Evolutionary conservation across 108 stramenopile species (phyloP).

Genomic region (Bacterosira constricta): DNA sequence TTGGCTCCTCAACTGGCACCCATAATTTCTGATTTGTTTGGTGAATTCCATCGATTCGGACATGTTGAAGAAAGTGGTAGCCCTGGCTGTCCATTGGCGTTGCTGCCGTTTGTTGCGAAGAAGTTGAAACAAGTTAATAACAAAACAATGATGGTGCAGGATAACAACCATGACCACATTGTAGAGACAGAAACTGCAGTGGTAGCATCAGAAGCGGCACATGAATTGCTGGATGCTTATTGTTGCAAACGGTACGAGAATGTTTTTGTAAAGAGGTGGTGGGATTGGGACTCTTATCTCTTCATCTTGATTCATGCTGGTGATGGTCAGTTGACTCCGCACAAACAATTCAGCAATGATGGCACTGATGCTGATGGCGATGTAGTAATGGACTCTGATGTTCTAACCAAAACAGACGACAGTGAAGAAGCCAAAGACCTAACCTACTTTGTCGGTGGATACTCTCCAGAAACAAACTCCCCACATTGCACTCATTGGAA

Average conservation of each 20-base stretch:
- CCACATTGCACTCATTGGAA: conserved; percentile 43
- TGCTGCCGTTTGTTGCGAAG: conserved; percentile 35
- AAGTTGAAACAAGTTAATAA: not conserved
- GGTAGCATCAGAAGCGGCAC: conserved; percentile 47
- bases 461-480: conserved; percentile 51
- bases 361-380: conserved; percentile 44
- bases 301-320: conserved; percentile 44
- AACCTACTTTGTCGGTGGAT: conserved; percentile 42
- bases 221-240: conserved; percentile 36
- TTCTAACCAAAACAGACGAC: not conserved
- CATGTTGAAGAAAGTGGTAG: not conserved
- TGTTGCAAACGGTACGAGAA: conserved; percentile 45
- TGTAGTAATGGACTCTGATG: conserved; percentile 29
- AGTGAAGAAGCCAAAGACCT: conserved; percentile 1
- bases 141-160: conserved; percentile 29
- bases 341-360: not conserved
- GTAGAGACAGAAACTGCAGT: conserved; percentile 44
- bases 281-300: conserved; percentile 81
- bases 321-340: not conserved
- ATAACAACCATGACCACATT: conserved; percentile 28
- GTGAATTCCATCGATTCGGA: not conserved
- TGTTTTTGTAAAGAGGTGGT: conserved; percentile 50
- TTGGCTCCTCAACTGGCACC: conserved; percentile 82
- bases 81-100: conserved; percentile 35
- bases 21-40: conserved; percentile 67